Evolutionary conservation across 768 basidiomycete species (phyloP).

Genomic region (Mycena capillaripes): DNA sequence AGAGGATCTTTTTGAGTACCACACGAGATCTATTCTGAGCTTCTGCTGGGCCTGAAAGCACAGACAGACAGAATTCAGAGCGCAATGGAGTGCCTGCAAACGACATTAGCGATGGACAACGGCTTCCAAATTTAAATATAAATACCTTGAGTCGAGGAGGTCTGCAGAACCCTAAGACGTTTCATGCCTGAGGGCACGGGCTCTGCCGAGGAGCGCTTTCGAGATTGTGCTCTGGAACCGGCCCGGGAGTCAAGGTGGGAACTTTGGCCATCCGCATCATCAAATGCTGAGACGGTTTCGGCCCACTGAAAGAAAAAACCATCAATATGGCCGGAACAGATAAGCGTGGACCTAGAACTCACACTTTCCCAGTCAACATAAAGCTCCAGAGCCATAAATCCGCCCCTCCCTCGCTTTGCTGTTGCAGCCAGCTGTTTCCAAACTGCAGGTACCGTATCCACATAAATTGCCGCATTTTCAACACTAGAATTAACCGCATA

Average conservation of each 20-base stretch:
- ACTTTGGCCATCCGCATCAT: not conserved
- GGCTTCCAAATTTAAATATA: not conserved
- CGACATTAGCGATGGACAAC: not conserved
- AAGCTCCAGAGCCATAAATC: not conserved
- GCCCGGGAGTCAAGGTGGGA: not conserved
- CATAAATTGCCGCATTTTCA: not conserved
- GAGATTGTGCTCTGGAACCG: not conserved
- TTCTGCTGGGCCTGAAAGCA: not conserved
- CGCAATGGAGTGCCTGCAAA: not conserved
- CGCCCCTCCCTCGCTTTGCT: not conserved
- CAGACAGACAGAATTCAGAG: not conserved
- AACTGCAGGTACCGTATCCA: not conserved
- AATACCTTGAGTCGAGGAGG: not conserved
- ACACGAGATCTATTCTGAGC: constrained; percentile 4
- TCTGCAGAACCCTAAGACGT: not conserved
- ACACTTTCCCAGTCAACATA: not conserved
- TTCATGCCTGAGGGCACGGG: not conserved
- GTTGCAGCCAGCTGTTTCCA: not conserved
- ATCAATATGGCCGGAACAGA: too few species aligned
- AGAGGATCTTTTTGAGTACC: not conserved
- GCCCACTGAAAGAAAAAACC: not conserved
- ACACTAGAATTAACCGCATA: not conserved
- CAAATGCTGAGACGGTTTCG: not conserved
- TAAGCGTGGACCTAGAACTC: not conserved
- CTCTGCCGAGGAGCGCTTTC: not conserved